These are phyloP conservation scores for Tuber aestivum DNA, from an alignment of 495 filamentous ascomycete genomes.

Conservation along the genomic window DNA sequence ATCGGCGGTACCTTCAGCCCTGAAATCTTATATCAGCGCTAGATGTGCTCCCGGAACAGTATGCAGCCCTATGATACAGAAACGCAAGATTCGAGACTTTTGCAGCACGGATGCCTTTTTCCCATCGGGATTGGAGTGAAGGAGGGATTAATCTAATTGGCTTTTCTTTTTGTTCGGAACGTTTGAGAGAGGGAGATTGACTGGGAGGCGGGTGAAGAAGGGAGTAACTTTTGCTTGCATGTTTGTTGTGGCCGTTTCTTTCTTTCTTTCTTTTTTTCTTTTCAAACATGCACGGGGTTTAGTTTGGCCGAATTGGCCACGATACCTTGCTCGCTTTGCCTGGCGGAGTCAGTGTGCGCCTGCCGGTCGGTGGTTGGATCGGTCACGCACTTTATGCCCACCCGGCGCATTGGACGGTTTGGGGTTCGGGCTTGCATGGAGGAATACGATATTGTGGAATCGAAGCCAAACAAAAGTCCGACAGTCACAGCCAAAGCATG, in stretches of 20 bases:
- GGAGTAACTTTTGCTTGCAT: not conserved
- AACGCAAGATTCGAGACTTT: not conserved
- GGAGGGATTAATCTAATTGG: conserved; percentile 3
- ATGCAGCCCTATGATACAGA: not conserved
- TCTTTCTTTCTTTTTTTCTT: not conserved
- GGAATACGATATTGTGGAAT: not conserved
- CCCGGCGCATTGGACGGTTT: not conserved
- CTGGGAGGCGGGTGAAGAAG: not conserved
- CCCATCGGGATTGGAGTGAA: not conserved
- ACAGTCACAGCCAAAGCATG: not conserved
- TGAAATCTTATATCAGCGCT: conserved; percentile 1
- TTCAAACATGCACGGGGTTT: not conserved
- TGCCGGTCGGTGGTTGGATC: not conserved
- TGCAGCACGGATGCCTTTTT: not conserved
- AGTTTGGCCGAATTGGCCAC: not conserved
- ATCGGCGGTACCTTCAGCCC: not conserved
- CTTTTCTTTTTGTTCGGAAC: not conserved
- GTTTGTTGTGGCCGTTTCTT: not conserved
- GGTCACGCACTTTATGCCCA: not conserved
- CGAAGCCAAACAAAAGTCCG: not conserved
- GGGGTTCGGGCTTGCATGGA: not conserved
- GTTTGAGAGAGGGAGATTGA: not conserved
- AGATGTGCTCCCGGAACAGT: not conserved
- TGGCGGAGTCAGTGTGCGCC: not conserved
- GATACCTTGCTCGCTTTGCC: not conserved